Conservation (phyloP, 768 basidiomycete species). For the Tricholoma saponaceum region DNA sequence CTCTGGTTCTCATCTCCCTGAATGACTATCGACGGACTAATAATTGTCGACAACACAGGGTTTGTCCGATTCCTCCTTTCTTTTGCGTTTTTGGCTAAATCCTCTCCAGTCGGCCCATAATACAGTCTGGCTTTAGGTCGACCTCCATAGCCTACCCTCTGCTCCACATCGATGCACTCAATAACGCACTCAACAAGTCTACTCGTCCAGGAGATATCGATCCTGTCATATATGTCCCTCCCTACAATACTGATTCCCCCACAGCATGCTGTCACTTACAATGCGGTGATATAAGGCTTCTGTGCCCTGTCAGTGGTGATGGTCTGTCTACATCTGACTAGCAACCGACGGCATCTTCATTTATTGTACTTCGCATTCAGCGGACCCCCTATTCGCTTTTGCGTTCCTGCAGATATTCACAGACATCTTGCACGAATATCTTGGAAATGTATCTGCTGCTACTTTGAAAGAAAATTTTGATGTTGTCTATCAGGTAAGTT, state of each 20-base stretch:
- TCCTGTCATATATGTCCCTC: conserved; percentile 66
- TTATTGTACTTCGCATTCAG: conserved; percentile 34
- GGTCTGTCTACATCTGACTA: conserved; percentile 43
- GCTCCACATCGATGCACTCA: conserved; percentile 82
- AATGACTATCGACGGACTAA: conserved; percentile 81
- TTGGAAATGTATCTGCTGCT: conserved; percentile 77
- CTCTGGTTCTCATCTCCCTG: not conserved
- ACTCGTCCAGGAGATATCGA: conserved; percentile 55
- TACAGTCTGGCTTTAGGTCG: conserved; percentile 86
- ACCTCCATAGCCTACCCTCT: conserved; percentile 75
- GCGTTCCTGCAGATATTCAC: conserved; percentile 84
- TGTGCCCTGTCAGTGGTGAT: conserved; percentile 82
- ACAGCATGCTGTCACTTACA: conserved; percentile 83
- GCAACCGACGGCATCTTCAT: not conserved
- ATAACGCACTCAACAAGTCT: conserved; percentile 62
- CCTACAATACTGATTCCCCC: conserved; percentile 43
- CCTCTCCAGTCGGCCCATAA: conserved; percentile 61
- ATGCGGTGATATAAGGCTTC: conserved; percentile 68
- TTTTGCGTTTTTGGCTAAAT: conserved; percentile 16
- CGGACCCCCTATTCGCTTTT: conserved; percentile 87
- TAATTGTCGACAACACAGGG: conserved; percentile 74
- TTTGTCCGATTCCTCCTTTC: conserved; percentile 30
- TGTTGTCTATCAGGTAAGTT: conserved; percentile 82
- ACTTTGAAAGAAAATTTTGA: conserved; percentile 91
- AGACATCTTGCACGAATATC: conserved; percentile 81